These are phyloP conservation scores for Claviceps sp. DNA, from an alignment of 2,329 filamentous ascomycete species.

Conservation along the genomic window DNA sequence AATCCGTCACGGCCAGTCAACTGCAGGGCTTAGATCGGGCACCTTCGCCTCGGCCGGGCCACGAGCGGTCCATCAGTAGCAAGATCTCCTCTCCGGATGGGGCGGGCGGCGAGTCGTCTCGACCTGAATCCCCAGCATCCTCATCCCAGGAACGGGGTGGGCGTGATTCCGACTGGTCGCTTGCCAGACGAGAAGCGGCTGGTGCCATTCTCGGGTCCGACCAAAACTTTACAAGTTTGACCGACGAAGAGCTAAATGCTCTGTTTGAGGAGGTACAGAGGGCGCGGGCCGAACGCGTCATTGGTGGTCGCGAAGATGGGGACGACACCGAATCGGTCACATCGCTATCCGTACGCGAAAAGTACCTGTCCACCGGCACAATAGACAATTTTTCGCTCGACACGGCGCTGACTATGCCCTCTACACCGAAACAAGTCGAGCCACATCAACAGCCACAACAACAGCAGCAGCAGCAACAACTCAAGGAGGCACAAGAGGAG, in stretches of 20 bases:
- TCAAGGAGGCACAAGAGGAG: constrained; percentile 64
- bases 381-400: constrained; percentile 94
- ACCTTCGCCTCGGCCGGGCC: constrained; percentile 39
- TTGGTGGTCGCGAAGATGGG: constrained; percentile 57
- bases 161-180: constrained; percentile 86
- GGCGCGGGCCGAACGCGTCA: constrained; percentile 64
- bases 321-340: constrained; percentile 83
- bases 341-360: constrained; percentile 79
- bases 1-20: constrained; percentile 57
- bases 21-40: constrained; percentile 42
- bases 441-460: constrained; percentile 11
- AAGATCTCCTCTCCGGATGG: constrained; percentile 52
- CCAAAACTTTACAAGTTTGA: constrained; percentile 79
- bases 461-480: constrained; percentile 8
- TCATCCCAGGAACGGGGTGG: constrained; percentile 50
- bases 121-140: constrained; percentile 68
- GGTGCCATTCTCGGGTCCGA: constrained; percentile 79
- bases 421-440: constrained; percentile 69
- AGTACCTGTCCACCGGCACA: constrained; percentile 89
- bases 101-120: constrained; percentile 53
- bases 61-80: constrained; percentile 76
- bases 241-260: constrained; percentile 85
- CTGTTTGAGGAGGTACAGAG: constrained; percentile 90
- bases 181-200: constrained; percentile 86
- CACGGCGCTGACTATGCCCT: constrained; percentile 86